Evolutionary conservation across 192 early-diverging fungal genomes (phyloP).

Genomic region (Allomyces arbusculus): DNA sequence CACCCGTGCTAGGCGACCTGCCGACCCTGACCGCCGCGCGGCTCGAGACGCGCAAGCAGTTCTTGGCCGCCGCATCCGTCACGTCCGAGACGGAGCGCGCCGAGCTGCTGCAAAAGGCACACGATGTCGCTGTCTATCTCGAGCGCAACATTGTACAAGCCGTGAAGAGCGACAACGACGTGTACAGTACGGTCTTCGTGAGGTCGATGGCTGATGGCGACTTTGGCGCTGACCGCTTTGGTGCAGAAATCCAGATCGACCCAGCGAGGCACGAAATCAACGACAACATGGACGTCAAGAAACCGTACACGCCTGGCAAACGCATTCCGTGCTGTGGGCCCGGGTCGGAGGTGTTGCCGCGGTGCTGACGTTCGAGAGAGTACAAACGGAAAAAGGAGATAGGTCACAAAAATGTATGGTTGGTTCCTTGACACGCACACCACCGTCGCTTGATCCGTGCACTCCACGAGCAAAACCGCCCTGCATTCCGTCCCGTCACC

Average conservation of each 20-base stretch:
- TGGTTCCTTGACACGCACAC: too few species aligned
- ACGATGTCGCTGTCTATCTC: neutral
- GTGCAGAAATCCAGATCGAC: neutral
- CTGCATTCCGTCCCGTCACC: too few species aligned
- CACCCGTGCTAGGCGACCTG: constrained; percentile 2
- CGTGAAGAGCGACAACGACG: neutral
- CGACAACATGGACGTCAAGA: neutral
- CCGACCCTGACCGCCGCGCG: neutral
- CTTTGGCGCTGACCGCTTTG: too few species aligned
- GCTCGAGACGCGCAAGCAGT: neutral
- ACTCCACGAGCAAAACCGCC: too few species aligned
- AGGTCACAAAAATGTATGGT: too few species aligned
- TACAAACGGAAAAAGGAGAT: too few species aligned
- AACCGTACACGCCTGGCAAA: neutral
- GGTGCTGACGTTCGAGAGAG: neutral
- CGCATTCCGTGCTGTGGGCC: neutral
- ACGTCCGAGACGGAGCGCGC: neutral
- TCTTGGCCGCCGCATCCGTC: neutral
- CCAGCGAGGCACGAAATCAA: neutral
- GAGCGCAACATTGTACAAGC: neutral
- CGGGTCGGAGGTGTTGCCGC: neutral
- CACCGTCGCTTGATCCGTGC: too few species aligned
- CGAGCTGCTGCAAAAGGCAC: neutral
- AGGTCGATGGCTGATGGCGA: too few species aligned
- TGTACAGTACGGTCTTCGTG: neutral